These are phyloP conservation scores for Linnemannia schmuckeri DNA, from an alignment of 192 early-diverging fungal species.

Conservation along the genomic window DNA sequence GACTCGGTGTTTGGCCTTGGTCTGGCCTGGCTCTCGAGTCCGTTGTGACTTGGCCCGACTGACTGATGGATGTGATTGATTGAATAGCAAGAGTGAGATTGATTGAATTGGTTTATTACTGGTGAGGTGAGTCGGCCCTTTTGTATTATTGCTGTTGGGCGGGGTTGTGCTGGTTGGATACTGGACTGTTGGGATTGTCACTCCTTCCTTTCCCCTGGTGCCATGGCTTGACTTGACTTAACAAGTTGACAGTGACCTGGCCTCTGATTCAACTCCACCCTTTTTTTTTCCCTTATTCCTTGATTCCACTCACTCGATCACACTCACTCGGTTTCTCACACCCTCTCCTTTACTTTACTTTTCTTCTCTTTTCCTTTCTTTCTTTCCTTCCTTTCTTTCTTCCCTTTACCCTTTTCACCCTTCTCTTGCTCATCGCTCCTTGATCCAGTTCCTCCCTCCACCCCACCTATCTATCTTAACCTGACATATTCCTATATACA, in stretches of 20 bases:
- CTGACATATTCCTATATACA: not conserved
- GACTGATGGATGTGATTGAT: not conserved
- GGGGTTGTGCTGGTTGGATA: conserved; percentile 1
- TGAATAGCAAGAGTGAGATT: not conserved
- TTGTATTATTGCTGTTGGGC: not conserved
- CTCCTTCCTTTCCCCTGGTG: not conserved
- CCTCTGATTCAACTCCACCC: conserved; percentile 1
- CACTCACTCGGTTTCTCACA: not conserved
- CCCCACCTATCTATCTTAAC: not conserved
- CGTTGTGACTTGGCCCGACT: not conserved
- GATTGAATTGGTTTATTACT: not conserved
- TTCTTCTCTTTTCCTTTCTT: not conserved
- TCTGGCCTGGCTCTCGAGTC: not conserved
- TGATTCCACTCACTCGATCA: not conserved
- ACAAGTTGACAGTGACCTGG: not conserved
- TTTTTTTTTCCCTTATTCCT: not conserved
- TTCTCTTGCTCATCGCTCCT: not conserved
- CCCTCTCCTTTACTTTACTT: not conserved
- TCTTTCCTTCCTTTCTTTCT: not conserved
- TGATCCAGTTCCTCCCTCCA: not conserved
- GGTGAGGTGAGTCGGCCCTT: conserved; percentile 1
- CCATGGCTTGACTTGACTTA: not conserved
- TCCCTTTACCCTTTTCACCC: not conserved
- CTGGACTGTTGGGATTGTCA: not conserved
- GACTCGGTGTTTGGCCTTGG: not conserved